Percentiles rank a stretch among this genome's conserved stretches.
Conservation (phyloP, 495 filamentous ascomycete species). For the Trichodelitschia bisporula region DNA sequence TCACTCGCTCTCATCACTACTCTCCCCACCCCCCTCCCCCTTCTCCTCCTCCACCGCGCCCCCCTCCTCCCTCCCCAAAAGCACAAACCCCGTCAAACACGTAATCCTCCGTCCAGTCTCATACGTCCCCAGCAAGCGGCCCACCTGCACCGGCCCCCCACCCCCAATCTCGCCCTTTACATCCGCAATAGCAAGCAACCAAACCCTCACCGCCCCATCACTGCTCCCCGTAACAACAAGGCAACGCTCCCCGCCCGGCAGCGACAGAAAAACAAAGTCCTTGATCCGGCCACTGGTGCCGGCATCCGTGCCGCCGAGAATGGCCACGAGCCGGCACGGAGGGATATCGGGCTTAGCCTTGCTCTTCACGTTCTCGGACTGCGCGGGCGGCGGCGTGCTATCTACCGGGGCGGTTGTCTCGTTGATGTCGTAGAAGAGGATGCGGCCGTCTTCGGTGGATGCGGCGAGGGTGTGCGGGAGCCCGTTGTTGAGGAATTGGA, state of each 20-base stretch:
- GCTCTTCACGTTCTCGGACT: background rate
- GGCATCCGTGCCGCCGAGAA: constrained; percentile 48
- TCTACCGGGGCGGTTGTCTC: background rate
- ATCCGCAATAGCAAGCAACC: constrained; percentile 16
- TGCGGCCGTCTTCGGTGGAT: constrained; percentile 79
- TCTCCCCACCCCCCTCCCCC: no score
- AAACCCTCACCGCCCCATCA: constrained; percentile 59
- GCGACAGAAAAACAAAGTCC: constrained; percentile 37
- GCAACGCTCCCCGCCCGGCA: background rate
- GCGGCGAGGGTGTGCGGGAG: constrained; percentile 28
- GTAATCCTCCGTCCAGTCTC: constrained; percentile 78
- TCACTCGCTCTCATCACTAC: no score
- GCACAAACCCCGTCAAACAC: constrained; percentile 64
- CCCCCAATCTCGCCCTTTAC: constrained; percentile 9
- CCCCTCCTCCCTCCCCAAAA: no score
- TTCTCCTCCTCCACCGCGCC: no score
- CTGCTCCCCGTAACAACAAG: constrained; percentile 51
- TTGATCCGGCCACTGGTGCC: constrained; percentile 55
- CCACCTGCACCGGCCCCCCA: constrained; percentile 27
- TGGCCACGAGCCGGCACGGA: constrained; percentile 34
- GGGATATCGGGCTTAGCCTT: constrained; percentile 12
- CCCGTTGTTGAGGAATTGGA: constrained; percentile 36
- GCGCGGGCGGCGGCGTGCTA: constrained; percentile 2
- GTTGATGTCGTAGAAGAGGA: constrained; percentile 60
- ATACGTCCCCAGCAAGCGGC: constrained; percentile 49